Percentiles rank a stretch among this genome's conserved stretches.
Evolutionary conservation across 2,329 filamentous ascomycete species (phyloP).

Genomic region (Claviceps sorghi): DNA sequence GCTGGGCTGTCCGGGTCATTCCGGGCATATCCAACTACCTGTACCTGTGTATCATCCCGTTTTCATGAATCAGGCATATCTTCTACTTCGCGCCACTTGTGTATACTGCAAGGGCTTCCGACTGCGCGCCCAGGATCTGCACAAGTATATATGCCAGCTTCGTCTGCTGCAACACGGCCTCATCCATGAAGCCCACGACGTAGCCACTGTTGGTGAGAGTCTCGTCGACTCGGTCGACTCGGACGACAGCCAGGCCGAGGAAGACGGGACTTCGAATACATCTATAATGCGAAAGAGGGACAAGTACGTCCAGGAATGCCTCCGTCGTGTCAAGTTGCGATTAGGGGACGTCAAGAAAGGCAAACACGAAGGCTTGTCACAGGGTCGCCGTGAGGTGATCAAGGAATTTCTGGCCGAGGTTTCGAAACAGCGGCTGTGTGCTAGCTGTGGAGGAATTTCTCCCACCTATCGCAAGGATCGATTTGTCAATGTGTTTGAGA

Average conservation of each 20-base stretch:
- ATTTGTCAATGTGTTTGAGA: slow-evolving; percentile 88
- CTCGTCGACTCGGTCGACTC: slow-evolving; percentile 23
- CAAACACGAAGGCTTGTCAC: slow-evolving; percentile 73
- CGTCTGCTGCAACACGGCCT: slow-evolving; percentile 75
- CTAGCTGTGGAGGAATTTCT: slow-evolving; percentile 52
- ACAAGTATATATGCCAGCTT: slow-evolving; percentile 70
- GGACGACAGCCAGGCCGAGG: slow-evolving; percentile 44
- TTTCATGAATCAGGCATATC: slow-evolving; percentile 83
- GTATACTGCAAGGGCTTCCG: slow-evolving; percentile 81
- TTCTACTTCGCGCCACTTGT: slow-evolving; percentile 75
- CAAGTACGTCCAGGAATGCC: slow-evolving; percentile 57
- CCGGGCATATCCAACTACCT: slow-evolving; percentile 88
- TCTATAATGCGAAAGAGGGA: slow-evolving; percentile 37
- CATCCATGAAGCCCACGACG: slow-evolving; percentile 48
- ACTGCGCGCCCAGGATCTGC: slow-evolving; percentile 60
- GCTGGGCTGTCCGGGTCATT: slow-evolving; percentile 76
- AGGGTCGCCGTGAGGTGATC: slow-evolving; percentile 60
- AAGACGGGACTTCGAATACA: slow-evolving; percentile 44
- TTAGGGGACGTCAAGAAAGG: slow-evolving; percentile 37
- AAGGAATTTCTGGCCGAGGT: slow-evolving; percentile 71
- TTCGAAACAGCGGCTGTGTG: slow-evolving; percentile 54
- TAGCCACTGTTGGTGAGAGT: slow-evolving; percentile 37
- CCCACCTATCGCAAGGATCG: slow-evolving; percentile 79
- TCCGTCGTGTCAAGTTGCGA: slow-evolving; percentile 43
- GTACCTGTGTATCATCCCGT: slow-evolving; percentile 92